These are phyloP conservation scores for Neoascochyta sp. DNA, from an alignment of 2,329 filamentous ascomycete genomes.

Conservation along the genomic window DNA sequence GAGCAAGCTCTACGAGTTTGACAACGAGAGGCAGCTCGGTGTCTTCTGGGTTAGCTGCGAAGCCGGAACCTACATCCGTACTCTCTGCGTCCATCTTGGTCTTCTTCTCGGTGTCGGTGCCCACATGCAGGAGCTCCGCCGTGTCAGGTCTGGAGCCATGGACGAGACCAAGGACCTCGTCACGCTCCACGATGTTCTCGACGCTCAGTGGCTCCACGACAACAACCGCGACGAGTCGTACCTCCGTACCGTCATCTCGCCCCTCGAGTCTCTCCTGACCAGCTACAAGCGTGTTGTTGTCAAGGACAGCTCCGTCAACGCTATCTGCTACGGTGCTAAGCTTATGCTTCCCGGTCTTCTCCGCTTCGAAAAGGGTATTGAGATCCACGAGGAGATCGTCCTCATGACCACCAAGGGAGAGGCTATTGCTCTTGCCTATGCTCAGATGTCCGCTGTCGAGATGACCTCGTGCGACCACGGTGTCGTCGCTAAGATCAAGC, in stretches of 20 bases:
- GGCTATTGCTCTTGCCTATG: conserved; percentile 92
- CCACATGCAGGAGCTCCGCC: conserved; percentile 96
- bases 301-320: conserved; percentile 95
- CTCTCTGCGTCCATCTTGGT: conserved; percentile 90
- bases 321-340: conserved; percentile 97
- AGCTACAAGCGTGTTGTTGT: conserved; percentile 96
- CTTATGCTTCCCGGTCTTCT: conserved; percentile 96
- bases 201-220: conserved; percentile 94
- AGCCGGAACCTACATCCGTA: conserved; percentile 97
- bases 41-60: conserved; percentile 99
- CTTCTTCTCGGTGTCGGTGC: conserved; percentile 76
- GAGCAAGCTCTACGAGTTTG: conserved; percentile 91
- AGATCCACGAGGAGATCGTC: conserved; percentile 93
- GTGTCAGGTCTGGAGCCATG: conserved; percentile 93
- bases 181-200: conserved; percentile 90
- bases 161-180: conserved; percentile 85
- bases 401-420: conserved; percentile 99
- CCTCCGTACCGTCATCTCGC: conserved; percentile 84
- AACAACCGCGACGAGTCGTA: conserved; percentile 94
- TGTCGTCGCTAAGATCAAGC: conserved; percentile 97
- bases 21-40: conserved; percentile 94
- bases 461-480: conserved; percentile 96
- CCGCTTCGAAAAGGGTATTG: conserved; percentile 86
- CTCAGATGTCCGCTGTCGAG: conserved; percentile 97
- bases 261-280: conserved; percentile 85